Evolutionary conservation across 228 moss, liverwort and hornwort species (phyloP), one percentile per base, ranked within the genome.

Genomic region (Sphagnum fallax): DNA sequence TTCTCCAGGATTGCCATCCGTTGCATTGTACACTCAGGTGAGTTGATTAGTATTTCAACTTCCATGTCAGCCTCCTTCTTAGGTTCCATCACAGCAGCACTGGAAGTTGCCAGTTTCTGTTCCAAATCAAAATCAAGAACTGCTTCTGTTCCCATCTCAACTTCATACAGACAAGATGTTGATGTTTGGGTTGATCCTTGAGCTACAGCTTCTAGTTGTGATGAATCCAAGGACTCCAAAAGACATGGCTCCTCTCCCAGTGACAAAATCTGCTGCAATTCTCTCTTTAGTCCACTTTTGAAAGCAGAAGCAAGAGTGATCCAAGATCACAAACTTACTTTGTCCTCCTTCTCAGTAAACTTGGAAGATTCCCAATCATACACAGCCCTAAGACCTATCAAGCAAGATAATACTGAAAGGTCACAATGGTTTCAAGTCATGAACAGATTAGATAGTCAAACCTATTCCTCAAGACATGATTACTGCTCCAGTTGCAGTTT

Each of bases 1-100:
- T 93, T 83, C 81, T 98, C 98, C 12, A 98, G 74, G 48, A 98
- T 98, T 72, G 98, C 98, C 92, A 92, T 93, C 79, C 94, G 88
- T 71, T 98, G 94, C 97, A 98, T 93, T 6, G 93, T 98, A 66
- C 97, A 91, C 78, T 91, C 91, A 14, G 97, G 90, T 55, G 98
- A 91, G 69, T 98, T 98, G 6, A 98, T 98, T 50, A 98, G 83
- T 63, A 98, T 93, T 70, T 94, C 92, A 64, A 98, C 88, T 32
- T 32, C 32, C 32, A 32, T 32, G 32, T 32, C 32, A 32, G 32
- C 32, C 32, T 32, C 32, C 71, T 74, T 85, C 68, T 70, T 84
- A 69, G 64, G 16, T n/a, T 80, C 82, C 58, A 50, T 75, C 18
- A 65, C 48, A 32, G 32, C 32, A 32, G 32, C 32, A 32, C 52